These are phyloP conservation scores for Lactarius quietus DNA, from an alignment of 768 basidiomycete genomes.

Conservation along the genomic window DNA sequence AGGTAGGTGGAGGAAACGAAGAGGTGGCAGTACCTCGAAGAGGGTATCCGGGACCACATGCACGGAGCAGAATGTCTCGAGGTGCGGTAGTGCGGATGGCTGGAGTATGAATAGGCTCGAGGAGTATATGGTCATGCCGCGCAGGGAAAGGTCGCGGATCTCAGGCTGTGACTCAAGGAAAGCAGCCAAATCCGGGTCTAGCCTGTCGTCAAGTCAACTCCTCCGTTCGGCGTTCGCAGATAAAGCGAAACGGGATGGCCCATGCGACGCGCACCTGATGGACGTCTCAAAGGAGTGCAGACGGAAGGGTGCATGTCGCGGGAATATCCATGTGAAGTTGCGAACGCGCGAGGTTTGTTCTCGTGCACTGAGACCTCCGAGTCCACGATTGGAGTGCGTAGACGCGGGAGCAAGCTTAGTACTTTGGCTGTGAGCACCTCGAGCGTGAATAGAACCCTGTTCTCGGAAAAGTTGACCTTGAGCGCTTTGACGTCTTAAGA, in stretches of 20 bases:
- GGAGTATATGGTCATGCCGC: constrained; percentile 45
- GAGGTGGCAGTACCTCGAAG: constrained; percentile 12
- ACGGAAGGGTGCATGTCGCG: constrained; percentile 39
- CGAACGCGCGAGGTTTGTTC: constrained; percentile 28
- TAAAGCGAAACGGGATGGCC: too few species aligned
- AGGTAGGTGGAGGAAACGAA: too few species aligned
- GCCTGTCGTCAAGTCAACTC: not conserved
- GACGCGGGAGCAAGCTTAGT: constrained; percentile 39
- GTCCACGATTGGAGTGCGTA: constrained; percentile 48
- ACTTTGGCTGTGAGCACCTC: constrained; percentile 47
- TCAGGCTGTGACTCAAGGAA: constrained; percentile 51
- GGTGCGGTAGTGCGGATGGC: constrained; percentile 43
- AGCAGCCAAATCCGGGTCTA: constrained; percentile 40
- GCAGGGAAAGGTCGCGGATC: constrained; percentile 51
- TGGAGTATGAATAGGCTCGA: constrained; percentile 33
- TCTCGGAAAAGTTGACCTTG: constrained; percentile 41
- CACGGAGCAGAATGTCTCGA: constrained; percentile 50
- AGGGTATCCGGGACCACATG: constrained; percentile 48
- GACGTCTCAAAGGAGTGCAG: constrained; percentile 52
- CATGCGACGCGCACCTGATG: constrained; percentile 39
- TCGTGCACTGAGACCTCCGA: constrained; percentile 32
- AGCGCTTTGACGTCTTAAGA: constrained; percentile 48
- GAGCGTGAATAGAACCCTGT: constrained; percentile 43
- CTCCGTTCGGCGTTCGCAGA: not conserved
- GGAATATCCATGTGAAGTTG: constrained; percentile 46